Base-by-base conservation (phyloP, 371 early-diverging fungal genomes). In the Dichotomocladium elegans region DNA sequence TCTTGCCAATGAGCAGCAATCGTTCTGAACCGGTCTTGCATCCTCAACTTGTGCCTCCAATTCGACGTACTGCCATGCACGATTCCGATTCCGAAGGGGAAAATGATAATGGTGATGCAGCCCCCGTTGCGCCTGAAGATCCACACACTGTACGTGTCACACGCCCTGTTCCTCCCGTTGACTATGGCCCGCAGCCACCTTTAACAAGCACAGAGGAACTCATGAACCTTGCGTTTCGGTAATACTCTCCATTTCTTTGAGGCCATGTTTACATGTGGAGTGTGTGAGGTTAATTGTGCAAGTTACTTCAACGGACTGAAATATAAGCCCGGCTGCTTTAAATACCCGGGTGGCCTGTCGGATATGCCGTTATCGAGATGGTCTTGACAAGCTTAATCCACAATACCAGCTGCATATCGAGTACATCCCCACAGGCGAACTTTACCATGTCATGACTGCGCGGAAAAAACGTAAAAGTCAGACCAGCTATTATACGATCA, bases 301-400 rank as follows among this genome's bases (percentile, higher is more conserved):
- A n/a, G n/a, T n/a, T n/a, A n/a, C n/a, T n/a, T n/a, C n/a, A n/a
- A n/a, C n/a, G n/a, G n/a, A n/a, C n/a, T n/a, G n/a, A n/a, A n/a
- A n/a, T n/a, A n/a, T n/a, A n/a, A 90, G 89, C 34, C 90, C 91
- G 12, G 79, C 88, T 47, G 85, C 88, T 22, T 79, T 85, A 51
- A 88, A 89, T 44, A 76, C 79, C 53, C 81, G 85, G 41, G 76
- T 91, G 51, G 77, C 82, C 50, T 93, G 94, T 68, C 74, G 82
- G 31, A 90, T 93, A 52, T 70, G 79, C 10, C 85, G 94, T 17
- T 77, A 75, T 46, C 81, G 81, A 54, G 88, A 87, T 41, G 83
- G 86, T 1, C 56, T 88, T 24, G 86, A 86, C 46, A 84, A 82
- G 63, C 51, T 89, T 21, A 79, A 85, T 47, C 90, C 91, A 4